These are phyloP conservation scores for Rhodotorula sp. DNA, from an alignment of 1,284 basidiomycete genomes.

Conservation along the genomic window DNA sequence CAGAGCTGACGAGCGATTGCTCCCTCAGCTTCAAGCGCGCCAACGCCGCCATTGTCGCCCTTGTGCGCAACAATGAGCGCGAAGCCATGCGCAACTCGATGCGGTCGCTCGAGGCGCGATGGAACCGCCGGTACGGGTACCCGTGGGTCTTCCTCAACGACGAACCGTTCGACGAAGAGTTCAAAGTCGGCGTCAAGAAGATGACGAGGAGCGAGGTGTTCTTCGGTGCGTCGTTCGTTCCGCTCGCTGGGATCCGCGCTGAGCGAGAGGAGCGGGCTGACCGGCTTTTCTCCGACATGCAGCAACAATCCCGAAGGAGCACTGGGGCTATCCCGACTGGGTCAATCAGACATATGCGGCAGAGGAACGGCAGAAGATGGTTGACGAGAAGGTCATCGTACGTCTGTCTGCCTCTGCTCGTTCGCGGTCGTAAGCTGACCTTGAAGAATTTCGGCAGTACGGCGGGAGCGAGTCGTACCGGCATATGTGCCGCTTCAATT, in stretches of 20 bases:
- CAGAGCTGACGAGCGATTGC: neutral
- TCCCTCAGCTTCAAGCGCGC: conserved; percentile 37
- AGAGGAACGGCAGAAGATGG: conserved; percentile 66
- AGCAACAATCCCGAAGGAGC: conserved; percentile 64
- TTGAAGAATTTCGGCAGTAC: neutral
- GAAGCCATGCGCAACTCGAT: conserved; percentile 36
- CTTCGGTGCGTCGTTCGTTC: conserved; percentile 55
- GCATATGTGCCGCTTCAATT: conserved; percentile 48
- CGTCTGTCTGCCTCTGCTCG: neutral
- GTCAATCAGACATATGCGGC: conserved; percentile 63
- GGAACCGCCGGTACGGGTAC: conserved; percentile 51
- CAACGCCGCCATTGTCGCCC: conserved; percentile 38
- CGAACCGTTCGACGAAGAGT: conserved; percentile 51
- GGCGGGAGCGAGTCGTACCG: conserved; percentile 64
- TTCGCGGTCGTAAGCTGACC: neutral
- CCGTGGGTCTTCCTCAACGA: conserved; percentile 42
- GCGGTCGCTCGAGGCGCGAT: conserved; percentile 40
- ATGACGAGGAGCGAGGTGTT: conserved; percentile 49
- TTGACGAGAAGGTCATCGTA: conserved; percentile 76
- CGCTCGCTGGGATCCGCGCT: conserved; percentile 51
- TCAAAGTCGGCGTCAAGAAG: conserved; percentile 48
- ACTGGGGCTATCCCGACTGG: conserved; percentile 73
- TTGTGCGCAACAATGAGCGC: conserved; percentile 37
- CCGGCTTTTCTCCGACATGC: fast-evolving
- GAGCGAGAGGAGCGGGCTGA: conserved; percentile 45